Conservation (phyloP, 495 filamentous ascomycete genomes). For the Ramalina intermedia region DNA sequence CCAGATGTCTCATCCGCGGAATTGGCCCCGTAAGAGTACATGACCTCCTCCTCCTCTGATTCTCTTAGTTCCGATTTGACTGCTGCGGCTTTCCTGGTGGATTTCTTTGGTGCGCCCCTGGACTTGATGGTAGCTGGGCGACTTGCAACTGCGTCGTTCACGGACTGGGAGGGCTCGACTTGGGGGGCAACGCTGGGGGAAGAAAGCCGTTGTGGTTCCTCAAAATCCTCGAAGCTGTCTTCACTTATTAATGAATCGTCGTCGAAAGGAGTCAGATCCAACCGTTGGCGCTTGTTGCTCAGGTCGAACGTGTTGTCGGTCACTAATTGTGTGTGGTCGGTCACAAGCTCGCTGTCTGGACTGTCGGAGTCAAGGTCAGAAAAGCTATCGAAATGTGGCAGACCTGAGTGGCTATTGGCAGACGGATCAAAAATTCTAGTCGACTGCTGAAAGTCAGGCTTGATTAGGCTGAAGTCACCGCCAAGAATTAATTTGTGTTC, state of each 20-base stretch:
- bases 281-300: slow-evolving; percentile 65
- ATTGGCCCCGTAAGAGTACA: slow-evolving; percentile 9
- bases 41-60: slow-evolving; percentile 16
- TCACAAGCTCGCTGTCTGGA: slow-evolving; percentile 80
- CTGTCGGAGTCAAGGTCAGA: slow-evolving; percentile 89
- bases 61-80: slow-evolving; percentile 16
- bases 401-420: slow-evolving; percentile 38
- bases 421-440: slow-evolving; percentile 28
- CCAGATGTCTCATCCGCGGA: slow-evolving; percentile 19
- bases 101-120: slow-evolving; percentile 12
- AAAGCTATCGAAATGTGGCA: slow-evolving; percentile 68
- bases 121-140: slow-evolving; percentile 29
- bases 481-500: slow-evolving; percentile 61
- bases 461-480: slow-evolving; percentile 42
- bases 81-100: slow-evolving; percentile 10
- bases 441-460: slow-evolving; percentile 29
- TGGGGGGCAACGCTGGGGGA: slow-evolving; percentile 33
- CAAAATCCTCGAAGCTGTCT: slow-evolving; percentile 61
- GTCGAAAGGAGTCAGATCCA: slow-evolving; percentile 51
- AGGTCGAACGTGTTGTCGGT: slow-evolving; percentile 46
- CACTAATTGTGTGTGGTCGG: slow-evolving; percentile 58
- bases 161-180: slow-evolving; percentile 19
- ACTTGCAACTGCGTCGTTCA: slow-evolving; percentile 26
- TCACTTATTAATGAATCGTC: slow-evolving; percentile 65
- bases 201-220: slow-evolving; percentile 46